Percentiles rank a stretch among this genome's conserved stretches.
phyloP scores from a whole-genome alignment of 495 filamentous ascomycete species.

The Parathielavia appendiculata region DNA sequence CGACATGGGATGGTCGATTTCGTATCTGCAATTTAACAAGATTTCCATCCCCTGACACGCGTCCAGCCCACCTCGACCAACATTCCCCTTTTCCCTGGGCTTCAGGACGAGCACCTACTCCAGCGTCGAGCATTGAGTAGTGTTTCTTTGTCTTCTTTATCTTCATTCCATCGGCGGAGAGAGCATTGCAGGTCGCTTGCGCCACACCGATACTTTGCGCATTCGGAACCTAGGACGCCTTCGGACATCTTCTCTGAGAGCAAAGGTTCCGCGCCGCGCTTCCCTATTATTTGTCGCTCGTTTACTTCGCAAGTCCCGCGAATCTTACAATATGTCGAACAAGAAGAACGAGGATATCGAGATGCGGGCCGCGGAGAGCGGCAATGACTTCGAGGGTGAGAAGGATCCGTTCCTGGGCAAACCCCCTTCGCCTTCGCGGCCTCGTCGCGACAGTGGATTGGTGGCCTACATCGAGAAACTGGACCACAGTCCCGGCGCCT shows the following conservation, averaged over 20 bases:
- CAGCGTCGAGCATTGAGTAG: slow-evolving; percentile 1
- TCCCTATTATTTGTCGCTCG: slow-evolving; percentile 23
- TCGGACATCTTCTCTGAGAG: slow-evolving; percentile 6
- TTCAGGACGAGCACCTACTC: slow-evolving; percentile 7
- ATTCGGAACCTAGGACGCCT: slow-evolving; percentile 1
- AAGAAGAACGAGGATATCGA: slow-evolving; percentile 82
- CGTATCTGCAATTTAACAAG: slow-evolving; percentile 33
- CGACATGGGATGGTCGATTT: slow-evolving; percentile 15
- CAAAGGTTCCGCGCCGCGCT: neutral
- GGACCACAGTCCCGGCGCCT: slow-evolving; percentile 67
- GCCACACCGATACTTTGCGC: slow-evolving; percentile 7
- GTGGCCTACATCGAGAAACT: slow-evolving; percentile 43
- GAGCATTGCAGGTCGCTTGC: slow-evolving; percentile 13
- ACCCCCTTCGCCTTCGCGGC: slow-evolving; percentile 33
- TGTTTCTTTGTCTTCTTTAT: neutral
- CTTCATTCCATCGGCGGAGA: neutral
- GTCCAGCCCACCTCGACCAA: slow-evolving; percentile 17
- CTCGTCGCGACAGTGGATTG: slow-evolving; percentile 37
- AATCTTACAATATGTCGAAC: slow-evolving; percentile 47
- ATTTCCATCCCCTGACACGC: slow-evolving; percentile 28
- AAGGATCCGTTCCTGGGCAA: slow-evolving; percentile 52
- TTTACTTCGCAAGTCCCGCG: slow-evolving; percentile 16
- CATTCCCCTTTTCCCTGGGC: slow-evolving; percentile 2
- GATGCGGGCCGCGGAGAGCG: slow-evolving; percentile 55
- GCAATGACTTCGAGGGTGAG: slow-evolving; percentile 45